Evolutionary conservation across 306 rosid species (phyloP), one percentile per base, ranked within the genome.

Genomic region (Rubus idaeus): DNA sequence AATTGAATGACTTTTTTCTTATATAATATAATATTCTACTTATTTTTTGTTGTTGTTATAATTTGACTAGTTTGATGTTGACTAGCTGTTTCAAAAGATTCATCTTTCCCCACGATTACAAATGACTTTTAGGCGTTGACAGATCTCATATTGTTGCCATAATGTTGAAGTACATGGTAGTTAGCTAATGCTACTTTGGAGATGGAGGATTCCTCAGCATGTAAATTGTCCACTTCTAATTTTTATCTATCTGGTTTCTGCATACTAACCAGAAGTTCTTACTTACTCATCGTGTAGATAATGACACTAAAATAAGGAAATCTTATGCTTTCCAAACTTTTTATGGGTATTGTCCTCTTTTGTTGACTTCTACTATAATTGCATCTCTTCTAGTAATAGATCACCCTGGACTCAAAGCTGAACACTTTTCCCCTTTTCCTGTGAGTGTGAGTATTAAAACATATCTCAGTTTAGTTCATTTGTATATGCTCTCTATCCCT

Each of bases 1-100:
- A 71, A 57, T 30, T 62, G 70, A 41, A 58, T 2, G 2, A 62
- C 52, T 73, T 21, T 21, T 41, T 42, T 79, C 56, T 44, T 61
- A 45, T 21, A 68, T 11, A 20, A 18, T 39, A 12, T 77, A 16
- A 0, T 8, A 30, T 20, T 6, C 37, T 1, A 52, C 51, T 49
- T 57, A 8, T 57, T 18, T 30, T 58, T 1, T 78, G 20, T 17
- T 62, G 40, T 60, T 46, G 12, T 6, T 66, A 35, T 5, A 12
- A 10, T 18, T 50, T 46, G 3, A 51, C 2, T 46, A 16, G 64
- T 50, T 60, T 71, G 44, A 35, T 6, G 13, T 23, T 7, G 47
- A 44, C 10, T 71, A 26, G 6, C 11, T 71, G 50, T 16, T 78
- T 3, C 9, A 49, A 70, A 11, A 17, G 2, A 40, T 51, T 10